Evolutionary conservation across 192 early-diverging fungal species (phyloP).

Genomic region (Diversispora epigaea): DNA sequence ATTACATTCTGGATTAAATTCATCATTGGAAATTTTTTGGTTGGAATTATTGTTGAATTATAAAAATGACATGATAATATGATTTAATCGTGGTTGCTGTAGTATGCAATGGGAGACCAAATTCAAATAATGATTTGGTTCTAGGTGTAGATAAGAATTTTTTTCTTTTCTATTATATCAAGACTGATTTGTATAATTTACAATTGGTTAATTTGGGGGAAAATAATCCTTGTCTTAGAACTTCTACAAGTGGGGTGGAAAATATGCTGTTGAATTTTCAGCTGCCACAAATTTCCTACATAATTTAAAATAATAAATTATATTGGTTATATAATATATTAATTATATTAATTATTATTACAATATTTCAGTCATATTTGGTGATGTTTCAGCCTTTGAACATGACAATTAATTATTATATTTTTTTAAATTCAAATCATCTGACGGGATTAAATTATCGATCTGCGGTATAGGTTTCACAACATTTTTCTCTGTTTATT

Average conservation of each 20-base stretch:
- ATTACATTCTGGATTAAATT: constrained; percentile 53
- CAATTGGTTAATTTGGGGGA: constrained; percentile 35
- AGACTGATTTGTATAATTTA: constrained; percentile 53
- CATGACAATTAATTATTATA: no score
- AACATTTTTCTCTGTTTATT: no score
- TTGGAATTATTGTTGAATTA: constrained; percentile 63
- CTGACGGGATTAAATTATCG: no score
- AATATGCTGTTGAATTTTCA: no score
- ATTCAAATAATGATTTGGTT: constrained; percentile 60
- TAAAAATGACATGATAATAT: constrained; percentile 84
- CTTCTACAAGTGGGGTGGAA: no score
- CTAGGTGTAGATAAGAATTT: constrained; percentile 44
- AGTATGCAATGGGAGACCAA: constrained; percentile 67
- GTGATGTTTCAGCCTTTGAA: no score
- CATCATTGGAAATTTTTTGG: constrained; percentile 34
- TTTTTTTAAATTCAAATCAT: no score
- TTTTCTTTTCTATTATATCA: constrained; percentile 47
- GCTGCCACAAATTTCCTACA: constrained; percentile 62
- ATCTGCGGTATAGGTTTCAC: no score
- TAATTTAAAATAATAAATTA: no score
- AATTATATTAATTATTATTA: no score
- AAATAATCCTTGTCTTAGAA: constrained; percentile 42
- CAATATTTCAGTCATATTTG: constrained; percentile 79
- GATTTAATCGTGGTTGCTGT: constrained; percentile 80
- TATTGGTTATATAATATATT: no score